Conservation (phyloP, 192 early-diverging fungal genomes). For the Spinellus fusiger region DNA sequence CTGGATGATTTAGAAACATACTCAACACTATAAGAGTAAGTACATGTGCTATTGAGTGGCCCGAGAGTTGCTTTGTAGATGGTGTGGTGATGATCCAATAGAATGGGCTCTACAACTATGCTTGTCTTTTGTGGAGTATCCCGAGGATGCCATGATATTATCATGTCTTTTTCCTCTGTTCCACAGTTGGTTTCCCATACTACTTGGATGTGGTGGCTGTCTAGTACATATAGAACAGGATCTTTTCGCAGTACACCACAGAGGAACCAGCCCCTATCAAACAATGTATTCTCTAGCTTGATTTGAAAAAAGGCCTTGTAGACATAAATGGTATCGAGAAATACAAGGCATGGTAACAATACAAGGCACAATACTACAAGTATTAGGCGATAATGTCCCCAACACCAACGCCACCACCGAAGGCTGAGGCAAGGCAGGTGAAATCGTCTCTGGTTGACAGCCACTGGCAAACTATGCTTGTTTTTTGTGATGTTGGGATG, state of each 20-base stretch:
- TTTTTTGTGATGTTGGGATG: conserved; percentile 1
- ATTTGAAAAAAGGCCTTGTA: conserved; percentile 28
- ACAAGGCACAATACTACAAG: not conserved
- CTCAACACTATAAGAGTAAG: conserved; percentile 24
- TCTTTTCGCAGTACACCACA: conserved; percentile 48
- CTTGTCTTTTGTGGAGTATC: not conserved
- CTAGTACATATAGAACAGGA: conserved; percentile 47
- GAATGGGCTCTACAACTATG: conserved; percentile 4
- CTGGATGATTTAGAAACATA: too few relatives aligned
- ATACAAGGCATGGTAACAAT: conserved; percentile 1
- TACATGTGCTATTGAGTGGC: conserved; percentile 10
- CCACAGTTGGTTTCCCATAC: conserved; percentile 56
- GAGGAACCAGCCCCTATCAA: conserved; percentile 38
- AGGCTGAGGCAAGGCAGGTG: not conserved
- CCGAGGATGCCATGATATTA: conserved; percentile 28
- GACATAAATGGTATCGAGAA: conserved; percentile 8
- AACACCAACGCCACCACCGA: not conserved
- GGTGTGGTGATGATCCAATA: conserved; percentile 30
- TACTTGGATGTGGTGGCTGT: conserved; percentile 37
- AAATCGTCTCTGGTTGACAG: not conserved
- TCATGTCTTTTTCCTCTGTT: conserved; percentile 37
- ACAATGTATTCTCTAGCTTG: conserved; percentile 42
- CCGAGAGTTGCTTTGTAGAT: conserved; percentile 34
- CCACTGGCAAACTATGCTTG: not conserved
- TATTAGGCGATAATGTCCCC: not conserved